Base-by-base conservation (phyloP, 306 rosid species). In the Vigna unguiculata region DNA sequence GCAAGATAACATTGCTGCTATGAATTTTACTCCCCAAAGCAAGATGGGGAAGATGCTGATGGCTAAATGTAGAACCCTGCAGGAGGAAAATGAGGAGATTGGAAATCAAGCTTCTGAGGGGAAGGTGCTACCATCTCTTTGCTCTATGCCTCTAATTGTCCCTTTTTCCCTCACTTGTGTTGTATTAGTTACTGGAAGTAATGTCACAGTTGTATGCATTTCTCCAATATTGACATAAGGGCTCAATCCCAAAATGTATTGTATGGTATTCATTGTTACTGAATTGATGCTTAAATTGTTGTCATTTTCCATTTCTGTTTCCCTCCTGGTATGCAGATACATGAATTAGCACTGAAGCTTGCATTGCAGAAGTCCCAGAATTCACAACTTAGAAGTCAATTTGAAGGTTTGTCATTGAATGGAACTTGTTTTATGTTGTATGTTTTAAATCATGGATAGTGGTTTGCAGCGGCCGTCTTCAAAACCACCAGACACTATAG, bases 31-130 rank as follows among this genome's bases (percentile, higher is more conserved):
- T 74, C 88, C 95, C 19, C 87, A 89, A 73, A 95, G 98, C 91
- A 95, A 92, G 88, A 95, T 92, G 98, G 98, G 98, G 81, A 95
- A 90, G 79, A 87, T 90, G 93, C 85, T 95, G 78, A 95, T 95
- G 97, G 97, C 96, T 76, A 95, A 95, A 87, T 92, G 98, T 73
- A 90, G 93, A 86, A 95, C 98, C 46, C 83, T 95, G 83, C 98
- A 95, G 83, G 97, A 90, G 81, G 98, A 95, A 90, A 95, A 95
- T 78, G 97, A 95, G 79, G 98, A 94, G 83, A 90, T 95, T 52
- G 98, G 98, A 83, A 92, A 90, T 83, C 97, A 90, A 83, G 98
- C 98, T 82, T 86, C 98, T n/a, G 98, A 95, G 87, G 98, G 97
- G 66, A 95, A 95, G 98, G 98, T 95, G 71, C 57, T 15, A 11